Base-by-base conservation (phyloP, 345 rosid genomes). In the Dimocarpus longan region DNA sequence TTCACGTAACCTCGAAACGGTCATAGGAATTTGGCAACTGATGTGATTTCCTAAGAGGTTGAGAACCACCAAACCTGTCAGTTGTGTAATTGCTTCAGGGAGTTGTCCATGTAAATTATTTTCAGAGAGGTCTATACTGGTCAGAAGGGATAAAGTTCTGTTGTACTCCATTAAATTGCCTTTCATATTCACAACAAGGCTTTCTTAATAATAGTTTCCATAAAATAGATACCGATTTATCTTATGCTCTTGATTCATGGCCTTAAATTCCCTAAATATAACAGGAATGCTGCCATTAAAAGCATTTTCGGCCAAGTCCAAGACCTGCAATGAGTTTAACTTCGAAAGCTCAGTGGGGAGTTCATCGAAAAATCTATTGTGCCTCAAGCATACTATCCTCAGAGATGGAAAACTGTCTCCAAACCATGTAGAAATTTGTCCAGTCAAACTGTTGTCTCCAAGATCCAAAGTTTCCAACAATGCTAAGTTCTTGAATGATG, bases 281-380 rank as follows among this genome's bases (percentile, higher is more conserved):
- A 56, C 62, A 0, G 89, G 88, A 68, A 89, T 78, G 16, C 28
- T 79, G 40, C 92, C 88, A 11, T 77, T 81, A 54, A 89, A 66
- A 11, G 75, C 70, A 84, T 89, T 87, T 32, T 82, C 77, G 42
- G 87, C 86, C n/a, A 87, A 86, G 67, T 83, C 88, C 39, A 89
- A 70, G 77, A 87, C 80, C 50, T 89, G 89, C 74, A 87, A 69
- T n/a, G 87, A 80, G 44, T 76, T 80, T 69, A 84, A 74, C 50
- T 52, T 70, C 32, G 82, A 82, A 42, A 87, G 26, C 57, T 50
- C 18, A 2, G 63, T 60, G 10, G 88, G 86, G 48, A 87, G 70
- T 56, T 87, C 83, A 42, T 86, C 85, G 0, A 82, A 80, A 87
- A 74, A 28, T 42, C 22, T 6, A 77, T 82, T 80, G 26, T 82